Evolutionary conservation across 495 filamentous ascomycete species (phyloP), one percentile per base, ranked within the genome.

Genomic region (Podospora appendiculata): DNA sequence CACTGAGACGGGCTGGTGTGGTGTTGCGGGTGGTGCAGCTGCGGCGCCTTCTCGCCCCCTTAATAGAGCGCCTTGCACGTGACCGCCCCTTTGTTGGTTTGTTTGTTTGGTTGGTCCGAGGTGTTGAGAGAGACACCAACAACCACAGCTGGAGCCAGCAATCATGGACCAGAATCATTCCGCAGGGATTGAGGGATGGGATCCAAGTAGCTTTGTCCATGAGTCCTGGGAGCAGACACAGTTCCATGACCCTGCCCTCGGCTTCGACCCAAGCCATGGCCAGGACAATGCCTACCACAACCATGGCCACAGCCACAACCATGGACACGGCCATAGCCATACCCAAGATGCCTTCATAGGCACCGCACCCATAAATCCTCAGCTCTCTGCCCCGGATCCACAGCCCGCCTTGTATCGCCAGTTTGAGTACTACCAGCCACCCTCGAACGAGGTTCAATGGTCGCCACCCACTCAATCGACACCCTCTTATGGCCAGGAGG

Each of bases 161-260:
- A 36, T 32, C 32, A 66, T 66, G 63, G 63, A 66, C 16, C 58
- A 59, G 41, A 41, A 40, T 46, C 61, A 64, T 49, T 50, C 43
- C 36, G 49, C 36, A 33, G 54, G 55, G 41, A 52, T 59, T 19
- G 50, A 51, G 18, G 52, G 54, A 35, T 66, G 63, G 63, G 61
- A 62, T 32, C 45, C 61, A 6, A 61, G 36, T 41, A 50, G 25
- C 48, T 64, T 58, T 48, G 16, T 43, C 34, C 18, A 38, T 13
- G 50, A 56, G 12, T 14, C 49, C 13, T 66, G 63, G 63, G 59
- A 58, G 7, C 63, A 58, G 9, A 5, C 25, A 25, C 63, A 61
- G 45, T 59, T 59, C 19, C 36, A 32, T 16, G 41, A 45, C 12
- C 17, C 36, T 6, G 16, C 40, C 12, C 43, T 58, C 11, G 40